These are phyloP conservation scores for Recurvomyces mirabilis DNA, from an alignment of 495 filamentous ascomycete species.

Conservation along the genomic window DNA sequence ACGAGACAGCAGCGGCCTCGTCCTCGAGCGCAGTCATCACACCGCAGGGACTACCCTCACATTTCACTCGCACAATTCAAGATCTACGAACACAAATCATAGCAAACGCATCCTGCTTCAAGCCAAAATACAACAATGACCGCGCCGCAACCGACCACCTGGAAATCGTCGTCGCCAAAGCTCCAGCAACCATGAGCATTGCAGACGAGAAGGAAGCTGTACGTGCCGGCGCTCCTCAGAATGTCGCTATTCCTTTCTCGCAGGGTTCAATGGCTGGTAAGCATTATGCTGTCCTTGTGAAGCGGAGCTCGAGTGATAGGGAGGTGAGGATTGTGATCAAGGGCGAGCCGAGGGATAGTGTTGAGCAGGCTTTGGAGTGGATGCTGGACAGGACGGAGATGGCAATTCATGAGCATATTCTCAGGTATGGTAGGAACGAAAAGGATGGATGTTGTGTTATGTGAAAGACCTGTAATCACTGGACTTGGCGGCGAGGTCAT, in stretches of 20 bases:
- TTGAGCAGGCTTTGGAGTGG: constrained; percentile 14
- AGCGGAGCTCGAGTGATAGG: background rate
- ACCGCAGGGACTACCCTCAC: no score
- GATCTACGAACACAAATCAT: constrained; percentile 15
- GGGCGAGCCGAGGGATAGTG: constrained; percentile 10
- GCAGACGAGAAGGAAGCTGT: background rate
- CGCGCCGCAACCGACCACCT: constrained; percentile 5
- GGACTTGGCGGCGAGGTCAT: background rate
- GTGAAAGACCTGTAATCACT: background rate
- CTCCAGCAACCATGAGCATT: background rate
- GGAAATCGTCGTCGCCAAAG: constrained; percentile 9
- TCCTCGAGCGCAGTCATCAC: no score
- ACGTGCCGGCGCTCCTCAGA: background rate
- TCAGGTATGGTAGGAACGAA: background rate
- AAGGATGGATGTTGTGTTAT: background rate
- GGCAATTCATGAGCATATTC: background rate
- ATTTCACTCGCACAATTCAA: constrained; percentile 6
- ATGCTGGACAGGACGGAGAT: constrained; percentile 12
- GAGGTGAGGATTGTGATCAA: constrained; percentile 5
- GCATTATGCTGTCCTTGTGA: constrained; percentile 9
- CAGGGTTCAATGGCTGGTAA: background rate
- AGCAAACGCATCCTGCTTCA: constrained; percentile 6
- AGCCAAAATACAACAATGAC: background rate
- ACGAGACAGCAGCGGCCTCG: no score
- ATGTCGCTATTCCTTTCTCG: background rate